Base-by-base conservation (phyloP, 2,329 filamentous ascomycete genomes). In the Fusarium equiseti region DNA sequence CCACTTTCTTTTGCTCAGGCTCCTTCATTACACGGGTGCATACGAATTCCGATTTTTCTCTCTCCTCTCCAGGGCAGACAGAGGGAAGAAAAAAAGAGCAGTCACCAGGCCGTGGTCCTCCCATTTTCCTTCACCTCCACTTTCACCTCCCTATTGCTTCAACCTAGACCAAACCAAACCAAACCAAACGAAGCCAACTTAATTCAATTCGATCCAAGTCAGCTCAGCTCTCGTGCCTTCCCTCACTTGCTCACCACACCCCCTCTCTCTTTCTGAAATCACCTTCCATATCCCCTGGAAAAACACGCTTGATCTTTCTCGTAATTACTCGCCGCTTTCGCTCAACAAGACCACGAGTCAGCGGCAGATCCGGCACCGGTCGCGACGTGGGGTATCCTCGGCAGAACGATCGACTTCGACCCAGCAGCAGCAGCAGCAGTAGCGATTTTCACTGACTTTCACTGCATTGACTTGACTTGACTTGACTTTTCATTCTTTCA, bases 341-440 rank as follows among this genome's bases (percentile, higher is more conserved):
- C 74, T 71, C 68, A 59, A 59, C 9, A 38, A 44, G 52, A 63
- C 60, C 68, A 70, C 75, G 76, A 77, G 75, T 78, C 76, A 78
- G 76, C 75, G 75, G 75, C 73, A 76, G 70, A 76, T 73, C 73
- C 76, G 76, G 76, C 75, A 77, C 68, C 72, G 66, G 73, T 66
- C 62, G 18, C 49, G 62, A 72, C 76, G 75, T 77, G 75, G 76
- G 75, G 76, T 71, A 73, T 62, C 62, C 56, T 73, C 74, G 71
- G 75, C 68, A 76, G 70, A 77, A 68, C 56, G 71, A 76, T 75
- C 73, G 76, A 69, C 72, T 62, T 67, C 55, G 57, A 72, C 59
- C 65, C 62, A 67, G 26, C 44, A 29, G 44, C 16, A 24, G 32
- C 32, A 35, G 8, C 58, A 67, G 18, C 44, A 29, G 44, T 10